Conservation (phyloP, 2,329 filamentous ascomycete genomes). For the Rosellinia necatrix region DNA sequence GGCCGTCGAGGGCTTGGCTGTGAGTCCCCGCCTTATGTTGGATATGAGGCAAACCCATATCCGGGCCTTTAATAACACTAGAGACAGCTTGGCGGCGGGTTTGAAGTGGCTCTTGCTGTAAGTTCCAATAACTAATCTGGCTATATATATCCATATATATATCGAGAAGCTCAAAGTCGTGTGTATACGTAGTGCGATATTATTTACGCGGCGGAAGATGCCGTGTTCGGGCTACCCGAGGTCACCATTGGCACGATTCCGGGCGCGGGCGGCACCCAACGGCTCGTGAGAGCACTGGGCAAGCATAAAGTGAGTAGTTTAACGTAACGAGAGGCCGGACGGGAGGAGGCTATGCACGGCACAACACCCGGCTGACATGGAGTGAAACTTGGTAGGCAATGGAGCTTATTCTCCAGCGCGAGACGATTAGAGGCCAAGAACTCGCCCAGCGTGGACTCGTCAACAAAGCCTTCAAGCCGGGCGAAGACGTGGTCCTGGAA, state of each 20-base stretch:
- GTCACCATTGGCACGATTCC: constrained; percentile 92
- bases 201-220: constrained; percentile 75
- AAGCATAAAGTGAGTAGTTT: constrained; percentile 39
- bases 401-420: constrained; percentile 51
- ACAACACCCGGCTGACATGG: constrained; percentile 18
- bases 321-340: not conserved
- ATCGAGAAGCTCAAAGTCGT: not conserved
- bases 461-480: constrained; percentile 41
- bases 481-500: constrained; percentile 44
- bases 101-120: constrained; percentile 54
- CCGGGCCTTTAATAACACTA: not conserved
- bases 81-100: constrained; percentile 53
- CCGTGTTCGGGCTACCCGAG: constrained; percentile 93
- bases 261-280: constrained; percentile 84
- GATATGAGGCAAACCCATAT: not conserved
- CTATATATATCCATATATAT: not conserved
- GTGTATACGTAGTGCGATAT: constrained; percentile 44
- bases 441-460: constrained; percentile 48
- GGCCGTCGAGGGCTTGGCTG: constrained; percentile 55
- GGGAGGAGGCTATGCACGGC: not conserved
- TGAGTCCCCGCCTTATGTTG: constrained; percentile 39
- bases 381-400: constrained; percentile 43
- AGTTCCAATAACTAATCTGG: constrained; percentile 10
- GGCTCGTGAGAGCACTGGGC: constrained; percentile 42
- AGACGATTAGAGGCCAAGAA: constrained; percentile 43